Conservation (phyloP, 306 rosid genomes). For the Sesbania bispinosa region DNA sequence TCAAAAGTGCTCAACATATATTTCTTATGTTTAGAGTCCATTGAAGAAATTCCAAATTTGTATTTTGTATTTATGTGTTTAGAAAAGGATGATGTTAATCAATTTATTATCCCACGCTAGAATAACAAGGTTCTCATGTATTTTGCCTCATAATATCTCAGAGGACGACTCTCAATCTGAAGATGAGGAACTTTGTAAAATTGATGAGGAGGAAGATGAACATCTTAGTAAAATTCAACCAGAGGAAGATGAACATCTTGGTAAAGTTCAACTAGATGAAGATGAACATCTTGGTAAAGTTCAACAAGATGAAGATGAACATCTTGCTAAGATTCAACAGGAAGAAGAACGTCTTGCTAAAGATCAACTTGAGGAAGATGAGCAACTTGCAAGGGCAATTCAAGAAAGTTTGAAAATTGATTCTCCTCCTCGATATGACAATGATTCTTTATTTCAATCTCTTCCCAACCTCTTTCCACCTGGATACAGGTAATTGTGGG, state of each 20-base stretch:
- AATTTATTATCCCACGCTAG: not conserved
- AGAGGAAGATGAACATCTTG: slow-evolving; percentile 35
- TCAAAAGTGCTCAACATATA: not conserved
- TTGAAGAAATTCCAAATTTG: not conserved
- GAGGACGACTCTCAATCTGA: slow-evolving; percentile 59
- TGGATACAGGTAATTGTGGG: slow-evolving; percentile 65
- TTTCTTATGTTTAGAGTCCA: not conserved
- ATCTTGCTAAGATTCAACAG: slow-evolving; percentile 37
- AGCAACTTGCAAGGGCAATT: slow-evolving; percentile 86
- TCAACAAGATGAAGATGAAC: slow-evolving; percentile 54
- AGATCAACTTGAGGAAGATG: slow-evolving; percentile 70
- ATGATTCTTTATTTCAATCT: slow-evolving; percentile 44
- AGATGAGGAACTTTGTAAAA: slow-evolving; percentile 30
- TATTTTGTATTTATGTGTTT: not conserved
- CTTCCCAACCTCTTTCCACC: slow-evolving; percentile 47
- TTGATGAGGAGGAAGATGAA: slow-evolving; percentile 44
- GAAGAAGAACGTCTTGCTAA: slow-evolving; percentile 44
- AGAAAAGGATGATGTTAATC: not conserved
- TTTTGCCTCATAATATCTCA: slow-evolving; percentile 26
- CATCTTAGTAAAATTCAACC: slow-evolving; percentile 4
- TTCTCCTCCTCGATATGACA: slow-evolving; percentile 63
- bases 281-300: slow-evolving; percentile 40
- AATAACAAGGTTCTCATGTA: slow-evolving; percentile 5
- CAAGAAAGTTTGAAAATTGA: slow-evolving; percentile 65
- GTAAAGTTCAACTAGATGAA: slow-evolving; percentile 28